Percentiles rank a stretch among this genome's conserved stretches.
Evolutionary conservation across 805 yeast genomes (phyloP).

Genomic region (Debaryomyces maramus): DNA sequence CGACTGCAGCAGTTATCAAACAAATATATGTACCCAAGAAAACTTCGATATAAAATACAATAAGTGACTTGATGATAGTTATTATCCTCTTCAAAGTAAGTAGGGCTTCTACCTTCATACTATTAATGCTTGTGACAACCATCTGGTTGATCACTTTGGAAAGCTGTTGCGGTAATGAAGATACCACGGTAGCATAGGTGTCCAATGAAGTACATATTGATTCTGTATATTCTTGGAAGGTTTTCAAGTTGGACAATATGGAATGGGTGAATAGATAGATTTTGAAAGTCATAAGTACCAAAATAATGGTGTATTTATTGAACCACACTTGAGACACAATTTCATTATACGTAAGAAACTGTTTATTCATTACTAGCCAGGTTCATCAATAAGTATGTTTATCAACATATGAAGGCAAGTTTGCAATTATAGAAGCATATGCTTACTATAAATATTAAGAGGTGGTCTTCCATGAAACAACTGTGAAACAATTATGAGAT

Average conservation of each 20-base stretch:
- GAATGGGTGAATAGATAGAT: constrained; percentile 55
- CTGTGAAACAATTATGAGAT: constrained; percentile 1
- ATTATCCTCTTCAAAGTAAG: constrained; percentile 47
- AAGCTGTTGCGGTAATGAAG: constrained; percentile 55
- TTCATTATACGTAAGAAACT: constrained; percentile 51
- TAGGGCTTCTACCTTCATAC: constrained; percentile 48
- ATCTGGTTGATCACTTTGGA: constrained; percentile 55
- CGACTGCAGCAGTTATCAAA: constrained; percentile 69
- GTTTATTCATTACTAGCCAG: constrained; percentile 2
- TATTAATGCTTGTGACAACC: constrained; percentile 47
- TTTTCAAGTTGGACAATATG: constrained; percentile 34
- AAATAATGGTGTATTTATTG: constrained; percentile 59
- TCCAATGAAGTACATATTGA: constrained; percentile 52
- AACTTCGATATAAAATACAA: constrained; percentile 67
- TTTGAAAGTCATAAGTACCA: constrained; percentile 59
- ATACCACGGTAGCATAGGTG: constrained; percentile 24
- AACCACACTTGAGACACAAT: constrained; percentile 64
- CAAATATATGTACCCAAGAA: constrained; percentile 88
- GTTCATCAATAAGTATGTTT: too few species aligned
- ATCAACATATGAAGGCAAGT: too few species aligned
- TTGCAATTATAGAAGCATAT: neutral
- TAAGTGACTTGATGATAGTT: constrained; percentile 56
- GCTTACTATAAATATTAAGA: constrained; percentile 1
- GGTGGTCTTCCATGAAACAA: neutral
- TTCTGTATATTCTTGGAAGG: constrained; percentile 32